Conservation (phyloP, 352 stramenopile genomes). For the Paralagenidium karlingii region DNA sequence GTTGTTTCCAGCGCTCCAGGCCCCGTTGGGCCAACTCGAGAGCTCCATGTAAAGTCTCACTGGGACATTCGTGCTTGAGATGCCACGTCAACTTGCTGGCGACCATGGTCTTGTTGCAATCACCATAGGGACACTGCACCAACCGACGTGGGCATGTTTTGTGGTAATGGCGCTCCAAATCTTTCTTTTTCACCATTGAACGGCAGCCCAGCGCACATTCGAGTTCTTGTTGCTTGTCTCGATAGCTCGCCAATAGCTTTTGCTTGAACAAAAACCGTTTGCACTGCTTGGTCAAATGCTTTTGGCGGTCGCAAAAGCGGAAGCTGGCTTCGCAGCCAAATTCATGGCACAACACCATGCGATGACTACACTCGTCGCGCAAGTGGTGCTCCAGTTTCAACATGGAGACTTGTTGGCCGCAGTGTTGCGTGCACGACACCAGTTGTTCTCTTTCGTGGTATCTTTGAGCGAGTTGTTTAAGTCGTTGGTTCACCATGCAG, state of each 20-base stretch:
- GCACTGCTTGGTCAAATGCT: constrained; percentile 21
- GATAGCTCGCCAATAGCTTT: constrained; percentile 17
- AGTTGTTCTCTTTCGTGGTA: constrained; percentile 28
- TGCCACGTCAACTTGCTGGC: constrained; percentile 22
- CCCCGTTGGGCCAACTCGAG: no score
- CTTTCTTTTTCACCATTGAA: constrained; percentile 14
- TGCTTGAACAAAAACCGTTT: constrained; percentile 23
- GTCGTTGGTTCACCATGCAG: constrained; percentile 52
- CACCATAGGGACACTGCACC: constrained; percentile 21
- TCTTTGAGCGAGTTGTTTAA: constrained; percentile 47
- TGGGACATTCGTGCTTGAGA: constrained; percentile 25
- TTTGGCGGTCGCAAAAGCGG: constrained; percentile 13
- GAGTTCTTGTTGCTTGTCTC: constrained; percentile 23
- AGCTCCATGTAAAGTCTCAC: no score
- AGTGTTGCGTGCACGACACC: constrained; percentile 29
- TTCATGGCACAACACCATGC: constrained; percentile 41
- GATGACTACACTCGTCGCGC: constrained; percentile 23
- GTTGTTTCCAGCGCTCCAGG: no score
- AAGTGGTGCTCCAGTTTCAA: constrained; percentile 37
- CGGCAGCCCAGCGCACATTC: constrained; percentile 33
- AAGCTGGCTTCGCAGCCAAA: constrained; percentile 21
- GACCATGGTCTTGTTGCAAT: constrained; percentile 40
- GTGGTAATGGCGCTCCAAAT: constrained; percentile 21
- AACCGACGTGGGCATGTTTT: constrained; percentile 33
- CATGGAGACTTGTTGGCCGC: constrained; percentile 17